phyloP scores from a whole-genome alignment of 176 grass and related monocot genomes.

The Areca catechu region DNA sequence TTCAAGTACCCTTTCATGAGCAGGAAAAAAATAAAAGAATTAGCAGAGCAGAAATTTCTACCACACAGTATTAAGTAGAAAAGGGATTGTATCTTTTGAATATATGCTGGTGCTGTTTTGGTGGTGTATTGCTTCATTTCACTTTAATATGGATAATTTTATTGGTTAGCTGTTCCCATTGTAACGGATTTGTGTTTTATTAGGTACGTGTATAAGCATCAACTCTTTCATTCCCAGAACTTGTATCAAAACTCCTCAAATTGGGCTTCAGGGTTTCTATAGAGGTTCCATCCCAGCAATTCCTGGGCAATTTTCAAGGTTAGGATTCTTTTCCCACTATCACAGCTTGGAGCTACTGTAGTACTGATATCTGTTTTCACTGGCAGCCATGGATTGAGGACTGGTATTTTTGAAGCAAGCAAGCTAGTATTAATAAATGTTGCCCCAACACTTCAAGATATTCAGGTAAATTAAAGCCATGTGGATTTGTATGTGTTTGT shows the following conservation, averaged over 20 bases:
- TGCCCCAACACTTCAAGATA: constrained; percentile 75
- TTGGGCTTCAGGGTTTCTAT: constrained; percentile 78
- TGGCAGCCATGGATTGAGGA: constrained; percentile 89
- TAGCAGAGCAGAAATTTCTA: too few species aligned
- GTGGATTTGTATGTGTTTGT: too few species aligned
- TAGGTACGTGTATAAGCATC: constrained; percentile 90
- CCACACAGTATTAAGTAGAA: too few species aligned
- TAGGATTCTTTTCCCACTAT: constrained; percentile 1
- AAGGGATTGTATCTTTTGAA: too few species aligned
- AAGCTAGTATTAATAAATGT: constrained; percentile 74
- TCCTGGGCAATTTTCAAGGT: constrained; percentile 93
- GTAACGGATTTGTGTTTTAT: constrained; percentile 5
- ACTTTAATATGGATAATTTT: too few species aligned
- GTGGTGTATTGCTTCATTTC: too few species aligned
- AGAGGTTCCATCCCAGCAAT: constrained; percentile 91
- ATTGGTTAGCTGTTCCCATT: too few species aligned
- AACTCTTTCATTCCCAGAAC: constrained; percentile 85
- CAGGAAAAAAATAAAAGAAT: too few species aligned
- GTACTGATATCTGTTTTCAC: constrained; percentile 5
- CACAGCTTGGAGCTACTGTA: background rate
- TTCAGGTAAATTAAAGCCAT: constrained; percentile 41
- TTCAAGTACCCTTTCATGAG: too few species aligned
- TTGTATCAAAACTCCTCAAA: constrained; percentile 77
- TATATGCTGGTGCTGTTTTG: too few species aligned
- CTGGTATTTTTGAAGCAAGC: constrained; percentile 95